Conservation (phyloP, 1,284 basidiomycete species). For the Termitomyces sp. region DNA sequence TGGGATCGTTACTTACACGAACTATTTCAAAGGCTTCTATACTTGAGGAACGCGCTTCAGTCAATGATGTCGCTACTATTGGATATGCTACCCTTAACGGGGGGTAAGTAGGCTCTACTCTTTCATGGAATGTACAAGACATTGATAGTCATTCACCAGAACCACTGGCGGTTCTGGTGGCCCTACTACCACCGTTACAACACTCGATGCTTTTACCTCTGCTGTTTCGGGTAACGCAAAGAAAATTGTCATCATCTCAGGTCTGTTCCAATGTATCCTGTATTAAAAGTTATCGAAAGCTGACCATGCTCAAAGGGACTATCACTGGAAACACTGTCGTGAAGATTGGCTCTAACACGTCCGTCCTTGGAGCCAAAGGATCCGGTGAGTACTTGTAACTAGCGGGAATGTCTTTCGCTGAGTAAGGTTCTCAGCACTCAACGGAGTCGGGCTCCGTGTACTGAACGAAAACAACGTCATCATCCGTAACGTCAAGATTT, state of each 20-base stretch:
- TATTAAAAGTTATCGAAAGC: neutral
- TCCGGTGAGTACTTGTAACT: conserved; percentile 19
- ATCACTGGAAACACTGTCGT: conserved; percentile 39
- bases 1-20: neutral
- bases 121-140: neutral
- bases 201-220: conserved; percentile 35
- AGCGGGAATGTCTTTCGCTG: neutral
- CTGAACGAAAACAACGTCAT: conserved; percentile 40
- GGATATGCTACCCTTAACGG: conserved; percentile 40
- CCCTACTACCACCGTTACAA: conserved; percentile 37
- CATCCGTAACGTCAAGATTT: conserved; percentile 44
- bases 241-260: conserved; percentile 42
- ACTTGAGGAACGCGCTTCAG: conserved; percentile 28
- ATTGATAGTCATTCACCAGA: conserved; percentile 18
- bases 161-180: conserved; percentile 42
- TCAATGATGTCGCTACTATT: conserved; percentile 33
- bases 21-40: conserved; percentile 21
- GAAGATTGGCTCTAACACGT: conserved; percentile 39
- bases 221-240: conserved; percentile 37
- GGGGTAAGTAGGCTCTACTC: conserved; percentile 24
- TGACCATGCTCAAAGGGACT: conserved; percentile 23
- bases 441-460: conserved; percentile 38
- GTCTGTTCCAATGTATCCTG: conserved; percentile 14
- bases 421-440: conserved; percentile 23
- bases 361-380: conserved; percentile 31